These are phyloP conservation scores for Ascochyta fabae DNA, from an alignment of 2,329 filamentous ascomycete species.

Conservation along the genomic window DNA sequence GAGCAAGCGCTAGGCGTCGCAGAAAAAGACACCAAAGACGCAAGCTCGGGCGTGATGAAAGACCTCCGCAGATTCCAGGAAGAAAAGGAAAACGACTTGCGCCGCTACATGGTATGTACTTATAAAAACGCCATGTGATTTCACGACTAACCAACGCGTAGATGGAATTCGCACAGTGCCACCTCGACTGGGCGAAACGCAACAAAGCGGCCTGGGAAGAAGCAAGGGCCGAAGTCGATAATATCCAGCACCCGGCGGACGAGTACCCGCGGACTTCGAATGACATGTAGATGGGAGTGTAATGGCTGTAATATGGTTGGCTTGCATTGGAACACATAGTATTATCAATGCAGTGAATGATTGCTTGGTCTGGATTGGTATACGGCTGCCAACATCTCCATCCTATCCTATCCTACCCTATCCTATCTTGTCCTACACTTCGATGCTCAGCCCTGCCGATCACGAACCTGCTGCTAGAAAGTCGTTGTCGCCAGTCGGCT, in stretches of 20 bases:
- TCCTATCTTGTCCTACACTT: too few relatives aligned
- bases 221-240: conserved; percentile 82
- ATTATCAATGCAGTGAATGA: background rate
- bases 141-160: conserved; percentile 45
- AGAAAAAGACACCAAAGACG: conserved; percentile 91
- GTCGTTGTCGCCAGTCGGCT: conserved; percentile 93
- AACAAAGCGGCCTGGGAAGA: conserved; percentile 93
- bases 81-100: conserved; percentile 94
- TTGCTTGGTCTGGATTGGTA: background rate
- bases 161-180: conserved; percentile 90
- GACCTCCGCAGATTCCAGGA: conserved; percentile 91
- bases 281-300: conserved; percentile 21
- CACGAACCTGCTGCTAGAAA: conserved; percentile 63
- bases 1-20: conserved; percentile 90
- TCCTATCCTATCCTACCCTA: background rate
- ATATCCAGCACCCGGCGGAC: conserved; percentile 67
- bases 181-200: conserved; percentile 93
- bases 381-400: background rate
- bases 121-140: fast-evolving
- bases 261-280: conserved; percentile 28
- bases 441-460: conserved; percentile 13
- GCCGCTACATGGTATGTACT: conserved; percentile 86
- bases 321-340: background rate
- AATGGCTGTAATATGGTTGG: background rate
- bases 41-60: conserved; percentile 83